Evolutionary conservation across 345 rosid species (phyloP).

Genomic region (Hibiscus trionum): DNA sequence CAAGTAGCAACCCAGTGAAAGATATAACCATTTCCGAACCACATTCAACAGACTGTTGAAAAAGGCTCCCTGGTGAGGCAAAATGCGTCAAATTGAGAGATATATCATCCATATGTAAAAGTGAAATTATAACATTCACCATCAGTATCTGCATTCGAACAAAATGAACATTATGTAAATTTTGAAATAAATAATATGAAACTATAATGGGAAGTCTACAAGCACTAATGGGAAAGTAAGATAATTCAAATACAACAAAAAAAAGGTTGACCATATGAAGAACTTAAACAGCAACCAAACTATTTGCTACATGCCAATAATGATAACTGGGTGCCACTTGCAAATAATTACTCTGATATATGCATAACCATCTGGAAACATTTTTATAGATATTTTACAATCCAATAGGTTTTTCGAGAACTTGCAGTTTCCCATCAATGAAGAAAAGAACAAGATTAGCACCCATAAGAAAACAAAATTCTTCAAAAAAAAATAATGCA

Average conservation of each 20-base stretch:
- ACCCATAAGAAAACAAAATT: constrained; percentile 6
- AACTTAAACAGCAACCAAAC: neutral
- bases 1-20: constrained; percentile 67
- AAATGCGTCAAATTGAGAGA: constrained; percentile 51
- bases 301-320: neutral
- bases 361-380: neutral
- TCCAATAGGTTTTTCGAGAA: constrained; percentile 4
- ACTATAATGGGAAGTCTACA: neutral
- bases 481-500: constrained; percentile 8
- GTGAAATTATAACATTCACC: constrained; percentile 83
- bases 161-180: constrained; percentile 21
- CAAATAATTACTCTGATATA: neutral
- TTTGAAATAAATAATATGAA: neutral
- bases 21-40: constrained; percentile 60
- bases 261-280: neutral
- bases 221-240: neutral
- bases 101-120: constrained; percentile 76
- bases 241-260: neutral
- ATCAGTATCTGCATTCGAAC: constrained; percentile 70
- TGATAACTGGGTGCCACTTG: neutral
- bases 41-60: constrained; percentile 31
- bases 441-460: constrained; percentile 4
- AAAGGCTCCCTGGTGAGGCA: constrained; percentile 44
- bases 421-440: constrained; percentile 6
- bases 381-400: constrained; percentile 6